Evolutionary conservation across 768 basidiomycete genomes (phyloP).

Genomic region (Leccinum subgranulosum): DNA sequence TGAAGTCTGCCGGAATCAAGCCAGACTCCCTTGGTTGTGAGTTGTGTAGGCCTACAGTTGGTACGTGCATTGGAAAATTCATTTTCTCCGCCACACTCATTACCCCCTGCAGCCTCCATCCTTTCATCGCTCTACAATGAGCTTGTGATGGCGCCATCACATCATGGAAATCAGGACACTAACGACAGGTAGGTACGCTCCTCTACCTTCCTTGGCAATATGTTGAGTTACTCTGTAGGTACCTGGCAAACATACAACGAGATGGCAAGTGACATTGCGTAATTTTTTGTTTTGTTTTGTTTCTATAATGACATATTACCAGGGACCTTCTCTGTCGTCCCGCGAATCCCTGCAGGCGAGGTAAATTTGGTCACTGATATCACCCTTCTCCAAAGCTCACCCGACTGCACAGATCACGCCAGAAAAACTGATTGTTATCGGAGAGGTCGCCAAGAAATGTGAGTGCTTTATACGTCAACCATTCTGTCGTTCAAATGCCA

Average conservation of each 20-base stretch:
- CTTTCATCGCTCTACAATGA: constrained; percentile 58
- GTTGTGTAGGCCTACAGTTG: constrained; percentile 68
- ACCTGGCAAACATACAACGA: constrained; percentile 70
- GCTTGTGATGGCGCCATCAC: constrained; percentile 56
- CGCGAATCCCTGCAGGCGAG: constrained; percentile 70
- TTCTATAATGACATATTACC: neutral
- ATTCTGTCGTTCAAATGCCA: neutral
- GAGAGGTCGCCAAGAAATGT: constrained; percentile 65
- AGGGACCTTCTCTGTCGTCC: constrained; percentile 69
- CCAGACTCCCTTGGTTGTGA: constrained; percentile 62
- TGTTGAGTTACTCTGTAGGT: constrained; percentile 28
- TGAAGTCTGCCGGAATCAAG: constrained; percentile 46
- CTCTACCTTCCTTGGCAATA: neutral
- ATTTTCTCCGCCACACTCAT: neutral
- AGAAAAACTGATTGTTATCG: constrained; percentile 62
- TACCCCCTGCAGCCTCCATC: constrained; percentile 29
- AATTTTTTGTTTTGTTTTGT: neutral
- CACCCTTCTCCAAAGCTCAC: neutral
- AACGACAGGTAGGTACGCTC: constrained; percentile 46
- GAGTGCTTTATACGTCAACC: constrained; percentile 1
- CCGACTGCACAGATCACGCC: constrained; percentile 44
- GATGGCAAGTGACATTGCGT: constrained; percentile 37
- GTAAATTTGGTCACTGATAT: constrained; percentile 17
- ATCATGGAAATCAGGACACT: constrained; percentile 70
- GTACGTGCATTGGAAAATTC: constrained; percentile 21